Evolutionary conservation across 345 rosid genomes (phyloP).

Genomic region (Balakata baccata): DNA sequence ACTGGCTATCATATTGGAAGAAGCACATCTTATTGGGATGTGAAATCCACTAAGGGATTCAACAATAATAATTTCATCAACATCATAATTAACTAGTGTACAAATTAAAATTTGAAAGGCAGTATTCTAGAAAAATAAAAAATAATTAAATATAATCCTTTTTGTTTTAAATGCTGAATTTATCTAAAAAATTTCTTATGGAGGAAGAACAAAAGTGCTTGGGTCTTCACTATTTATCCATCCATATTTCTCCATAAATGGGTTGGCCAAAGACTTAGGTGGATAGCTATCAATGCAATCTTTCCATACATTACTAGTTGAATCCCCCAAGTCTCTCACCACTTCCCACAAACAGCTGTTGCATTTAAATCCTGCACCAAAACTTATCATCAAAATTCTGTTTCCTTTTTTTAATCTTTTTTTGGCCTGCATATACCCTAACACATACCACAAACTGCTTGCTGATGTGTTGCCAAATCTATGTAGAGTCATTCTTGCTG

Average conservation of each 20-base stretch:
- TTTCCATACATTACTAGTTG: slow-evolving; percentile 44
- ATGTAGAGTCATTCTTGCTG: slow-evolving; percentile 91
- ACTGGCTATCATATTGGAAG: neutral
- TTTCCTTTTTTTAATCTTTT: slow-evolving; percentile 75
- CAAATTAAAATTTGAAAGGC: neutral
- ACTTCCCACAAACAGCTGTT: slow-evolving; percentile 84
- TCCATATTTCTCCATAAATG: slow-evolving; percentile 78
- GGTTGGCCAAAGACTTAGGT: slow-evolving; percentile 59
- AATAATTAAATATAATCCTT: too few species aligned
- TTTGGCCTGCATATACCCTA: slow-evolving; percentile 89
- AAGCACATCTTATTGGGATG: slow-evolving; percentile 20
- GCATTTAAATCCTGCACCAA: slow-evolving; percentile 84
- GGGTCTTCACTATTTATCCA: slow-evolving; percentile 79
- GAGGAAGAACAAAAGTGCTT: slow-evolving; percentile 52
- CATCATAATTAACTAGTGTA: neutral
- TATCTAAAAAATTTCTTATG: neutral
- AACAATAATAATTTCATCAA: slow-evolving; percentile 3
- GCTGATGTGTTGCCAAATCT: slow-evolving; percentile 96
- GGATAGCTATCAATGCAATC: slow-evolving; percentile 72
- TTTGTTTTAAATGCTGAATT: too few species aligned
- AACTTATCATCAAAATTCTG: slow-evolving; percentile 62
- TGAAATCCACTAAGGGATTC: slow-evolving; percentile 22
- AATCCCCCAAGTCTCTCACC: slow-evolving; percentile 43
- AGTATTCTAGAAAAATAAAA: neutral
- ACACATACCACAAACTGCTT: slow-evolving; percentile 89